Conservation (phyloP, 345 rosid genomes). For the Eucalyptus viminalis region DNA sequence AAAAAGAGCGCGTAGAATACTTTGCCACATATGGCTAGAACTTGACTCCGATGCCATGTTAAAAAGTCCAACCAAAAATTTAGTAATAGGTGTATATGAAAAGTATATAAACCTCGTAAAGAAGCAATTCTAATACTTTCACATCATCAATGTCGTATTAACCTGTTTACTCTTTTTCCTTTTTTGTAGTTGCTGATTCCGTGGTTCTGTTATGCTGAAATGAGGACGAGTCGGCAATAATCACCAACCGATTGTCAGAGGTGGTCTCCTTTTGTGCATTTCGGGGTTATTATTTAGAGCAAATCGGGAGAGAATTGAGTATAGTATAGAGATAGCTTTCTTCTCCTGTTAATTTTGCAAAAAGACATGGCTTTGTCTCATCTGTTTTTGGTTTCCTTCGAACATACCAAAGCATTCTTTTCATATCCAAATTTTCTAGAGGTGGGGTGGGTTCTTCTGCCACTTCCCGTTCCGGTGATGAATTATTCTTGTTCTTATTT, state of each 20-base stretch:
- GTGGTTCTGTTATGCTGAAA: not conserved
- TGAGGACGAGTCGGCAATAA: not conserved
- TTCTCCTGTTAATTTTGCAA: not conserved
- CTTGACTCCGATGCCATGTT: not conserved
- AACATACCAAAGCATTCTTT: not conserved
- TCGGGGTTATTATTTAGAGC: not conserved
- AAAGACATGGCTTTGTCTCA: not conserved
- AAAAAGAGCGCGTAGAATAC: not conserved
- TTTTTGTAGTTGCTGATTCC: not conserved
- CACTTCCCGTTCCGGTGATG: not conserved
- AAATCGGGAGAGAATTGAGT: not conserved
- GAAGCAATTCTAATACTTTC: not conserved
- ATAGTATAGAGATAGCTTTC: not conserved
- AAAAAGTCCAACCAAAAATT: not conserved
- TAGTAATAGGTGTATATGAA: not conserved
- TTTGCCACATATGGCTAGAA: not conserved
- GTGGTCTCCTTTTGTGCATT: not conserved
- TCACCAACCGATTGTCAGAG: not conserved
- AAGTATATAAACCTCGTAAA: not conserved
- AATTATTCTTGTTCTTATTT: not conserved
- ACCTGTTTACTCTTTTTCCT: not conserved
- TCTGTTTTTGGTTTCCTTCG: not conserved
- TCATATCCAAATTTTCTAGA: not conserved
- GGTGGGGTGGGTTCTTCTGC: not conserved
- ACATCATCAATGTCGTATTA: not conserved